A percentile compares a stretch with the other conserved stretches of the same genome.
Conservation (phyloP, 352 stramenopile species). For the Phytopythium oedochilum region DNA sequence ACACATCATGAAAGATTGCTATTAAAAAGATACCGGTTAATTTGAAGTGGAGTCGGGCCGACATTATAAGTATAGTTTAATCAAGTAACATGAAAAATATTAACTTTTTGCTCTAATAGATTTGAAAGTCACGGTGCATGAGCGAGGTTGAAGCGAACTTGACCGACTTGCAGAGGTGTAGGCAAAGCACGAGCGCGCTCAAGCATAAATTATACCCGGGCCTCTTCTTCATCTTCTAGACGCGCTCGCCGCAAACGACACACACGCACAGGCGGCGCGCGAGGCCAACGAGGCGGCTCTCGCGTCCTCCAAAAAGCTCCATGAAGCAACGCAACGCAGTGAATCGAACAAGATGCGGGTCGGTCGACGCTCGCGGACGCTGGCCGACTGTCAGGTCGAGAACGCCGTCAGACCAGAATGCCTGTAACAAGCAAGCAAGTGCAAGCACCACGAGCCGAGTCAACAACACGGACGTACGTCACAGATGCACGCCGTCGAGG, state of each 20-base stretch:
- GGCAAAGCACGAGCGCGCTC: too few species aligned
- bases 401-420: neutral
- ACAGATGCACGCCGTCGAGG: neutral
- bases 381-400: neutral
- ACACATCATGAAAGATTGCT: too few species aligned
- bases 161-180: too few species aligned
- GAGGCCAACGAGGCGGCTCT: too few species aligned
- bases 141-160: too few species aligned
- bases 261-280: neutral
- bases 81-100: too few species aligned
- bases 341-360: neutral
- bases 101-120: neutral
- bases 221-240: neutral
- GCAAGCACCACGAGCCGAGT: neutral
- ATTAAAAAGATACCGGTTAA: too few species aligned
- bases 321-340: neutral
- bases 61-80: too few species aligned
- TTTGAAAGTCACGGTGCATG: neutral
- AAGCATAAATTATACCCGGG: slow-evolving; percentile 1
- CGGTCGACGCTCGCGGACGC: neutral
- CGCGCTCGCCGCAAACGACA: neutral
- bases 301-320: too few species aligned
- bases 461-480: neutral
- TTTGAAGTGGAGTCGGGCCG: too few species aligned
- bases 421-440: neutral